A percentile compares a stretch with the other conserved stretches of the same genome.
Evolutionary conservation across 352 stramenopile species (phyloP).

Genomic region (Phytopythium boreale): DNA sequence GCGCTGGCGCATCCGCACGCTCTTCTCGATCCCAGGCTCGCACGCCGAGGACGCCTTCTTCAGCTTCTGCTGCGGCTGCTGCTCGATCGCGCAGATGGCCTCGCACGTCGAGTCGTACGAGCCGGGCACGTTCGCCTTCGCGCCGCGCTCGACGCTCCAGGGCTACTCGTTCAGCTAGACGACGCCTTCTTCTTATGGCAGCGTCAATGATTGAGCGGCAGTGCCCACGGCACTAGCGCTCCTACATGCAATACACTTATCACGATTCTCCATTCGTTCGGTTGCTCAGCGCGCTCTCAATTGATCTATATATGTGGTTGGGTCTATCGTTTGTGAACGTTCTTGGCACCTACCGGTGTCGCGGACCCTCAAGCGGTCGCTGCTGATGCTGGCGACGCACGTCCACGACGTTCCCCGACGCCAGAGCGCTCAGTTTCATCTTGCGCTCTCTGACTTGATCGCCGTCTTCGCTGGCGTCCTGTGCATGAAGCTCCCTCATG

Average conservation of each 20-base stretch:
- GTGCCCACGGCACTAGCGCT: not conserved
- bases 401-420: not conserved
- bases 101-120: constrained; percentile 81
- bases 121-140: constrained; percentile 54
- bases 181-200: not conserved
- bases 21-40: constrained; percentile 65
- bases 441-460: not conserved
- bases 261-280: not conserved
- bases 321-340: not conserved
- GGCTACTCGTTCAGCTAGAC: constrained; percentile 56
- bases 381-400: not conserved
- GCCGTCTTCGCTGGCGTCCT: not conserved
- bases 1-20: constrained; percentile 53
- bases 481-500: not conserved
- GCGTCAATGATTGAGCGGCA: not conserved
- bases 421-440: not conserved
- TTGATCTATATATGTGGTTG: not conserved
- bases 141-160: constrained; percentile 58
- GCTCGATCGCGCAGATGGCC: constrained; percentile 76
- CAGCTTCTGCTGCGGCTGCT: constrained; percentile 64
- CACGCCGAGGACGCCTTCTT: constrained; percentile 43
- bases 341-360: not conserved
- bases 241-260: not conserved
- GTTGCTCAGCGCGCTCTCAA: not conserved
- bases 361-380: not conserved